These are phyloP conservation scores for Lactarius evosmus DNA, from an alignment of 768 basidiomycete species.

Conservation along the genomic window DNA sequence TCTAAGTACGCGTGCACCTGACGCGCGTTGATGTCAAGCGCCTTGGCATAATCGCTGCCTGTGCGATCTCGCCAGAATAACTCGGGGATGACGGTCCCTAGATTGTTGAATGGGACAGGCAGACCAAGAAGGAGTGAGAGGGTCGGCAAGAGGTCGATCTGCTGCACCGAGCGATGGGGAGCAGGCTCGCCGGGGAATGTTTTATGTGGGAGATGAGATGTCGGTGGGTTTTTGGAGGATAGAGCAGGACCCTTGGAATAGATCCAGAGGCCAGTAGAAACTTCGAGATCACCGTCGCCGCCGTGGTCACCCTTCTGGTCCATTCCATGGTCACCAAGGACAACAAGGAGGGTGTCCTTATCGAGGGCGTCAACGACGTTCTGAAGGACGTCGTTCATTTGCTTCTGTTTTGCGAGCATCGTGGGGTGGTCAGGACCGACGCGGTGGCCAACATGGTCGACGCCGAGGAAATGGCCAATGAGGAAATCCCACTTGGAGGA, in stretches of 20 bases:
- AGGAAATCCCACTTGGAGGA: conserved; percentile 72
- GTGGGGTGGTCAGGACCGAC: conserved; percentile 84
- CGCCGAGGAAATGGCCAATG: conserved; percentile 91
- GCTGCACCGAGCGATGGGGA: conserved; percentile 69
- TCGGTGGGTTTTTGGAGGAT: conserved; percentile 33
- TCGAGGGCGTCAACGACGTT: conserved; percentile 73
- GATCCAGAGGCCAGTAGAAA: conserved; percentile 84
- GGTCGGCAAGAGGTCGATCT: conserved; percentile 91
- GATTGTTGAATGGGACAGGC: conserved; percentile 93
- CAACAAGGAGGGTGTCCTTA: conserved; percentile 84
- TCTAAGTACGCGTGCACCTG: conserved; percentile 78
- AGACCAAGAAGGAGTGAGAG: conserved; percentile 86
- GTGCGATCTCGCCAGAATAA: conserved; percentile 61
- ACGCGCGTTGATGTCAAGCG: conserved; percentile 63
- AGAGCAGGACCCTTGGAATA: conserved; percentile 75
- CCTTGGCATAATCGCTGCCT: conserved; percentile 47
- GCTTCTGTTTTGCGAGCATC: conserved; percentile 80
- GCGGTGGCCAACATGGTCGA: conserved; percentile 95
- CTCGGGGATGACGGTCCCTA: conserved; percentile 90
- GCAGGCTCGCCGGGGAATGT: conserved; percentile 57
- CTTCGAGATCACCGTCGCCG: conserved; percentile 83
- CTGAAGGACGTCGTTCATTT: conserved; percentile 80
- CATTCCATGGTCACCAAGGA: conserved; percentile 98
- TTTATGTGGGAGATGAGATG: conserved; percentile 50
- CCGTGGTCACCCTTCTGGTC: conserved; percentile 93